Evolutionary conservation across 805 yeast genomes (phyloP).

Genomic region (Kodamaea laetipori): DNA sequence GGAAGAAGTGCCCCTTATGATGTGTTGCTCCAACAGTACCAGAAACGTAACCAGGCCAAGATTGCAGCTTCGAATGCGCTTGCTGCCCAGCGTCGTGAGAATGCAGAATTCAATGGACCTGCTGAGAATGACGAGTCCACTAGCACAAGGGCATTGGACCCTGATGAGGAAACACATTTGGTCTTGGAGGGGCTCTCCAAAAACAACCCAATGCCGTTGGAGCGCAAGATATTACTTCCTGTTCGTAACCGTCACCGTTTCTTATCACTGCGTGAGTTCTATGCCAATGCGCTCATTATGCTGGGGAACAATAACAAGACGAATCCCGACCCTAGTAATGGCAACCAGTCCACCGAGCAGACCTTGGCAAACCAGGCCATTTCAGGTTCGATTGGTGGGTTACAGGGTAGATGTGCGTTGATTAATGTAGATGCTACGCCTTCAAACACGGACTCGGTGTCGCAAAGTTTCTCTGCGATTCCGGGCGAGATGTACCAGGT

Average conservation of each 20-base stretch:
- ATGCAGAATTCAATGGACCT: slow-evolving; percentile 44
- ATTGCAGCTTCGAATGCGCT: slow-evolving; percentile 80
- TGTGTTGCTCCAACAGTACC: slow-evolving; percentile 81
- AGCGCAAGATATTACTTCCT: slow-evolving; percentile 70
- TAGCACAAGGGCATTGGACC: slow-evolving; percentile 56
- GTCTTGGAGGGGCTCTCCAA: slow-evolving; percentile 87
- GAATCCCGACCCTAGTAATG: slow-evolving; percentile 14
- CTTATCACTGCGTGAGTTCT: slow-evolving; percentile 89
- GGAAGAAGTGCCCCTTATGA: slow-evolving; percentile 96
- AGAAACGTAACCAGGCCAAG: slow-evolving; percentile 89
- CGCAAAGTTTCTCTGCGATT: slow-evolving; percentile 54
- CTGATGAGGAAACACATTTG: slow-evolving; percentile 90
- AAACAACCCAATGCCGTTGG: slow-evolving; percentile 82
- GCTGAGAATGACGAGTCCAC: slow-evolving; percentile 24
- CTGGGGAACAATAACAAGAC: slow-evolving; percentile 55
- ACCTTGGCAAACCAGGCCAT: slow-evolving; percentile 50
- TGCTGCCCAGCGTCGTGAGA: slow-evolving; percentile 75
- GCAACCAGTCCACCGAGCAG: slow-evolving; percentile 31
- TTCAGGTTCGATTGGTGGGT: slow-evolving; percentile 62
- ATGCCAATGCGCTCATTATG: slow-evolving; percentile 80
- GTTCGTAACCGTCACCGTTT: slow-evolving; percentile 69
- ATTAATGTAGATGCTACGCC: slow-evolving; percentile 59
- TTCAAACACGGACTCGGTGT: slow-evolving; percentile 23
- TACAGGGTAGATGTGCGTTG: slow-evolving; percentile 78
- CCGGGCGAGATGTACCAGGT: slow-evolving; percentile 58